A percentile compares a stretch with the other conserved stretches of the same genome.
Evolutionary conservation across 2,329 filamentous ascomycete species (phyloP).

Genomic region (Aspergillus caelatus): DNA sequence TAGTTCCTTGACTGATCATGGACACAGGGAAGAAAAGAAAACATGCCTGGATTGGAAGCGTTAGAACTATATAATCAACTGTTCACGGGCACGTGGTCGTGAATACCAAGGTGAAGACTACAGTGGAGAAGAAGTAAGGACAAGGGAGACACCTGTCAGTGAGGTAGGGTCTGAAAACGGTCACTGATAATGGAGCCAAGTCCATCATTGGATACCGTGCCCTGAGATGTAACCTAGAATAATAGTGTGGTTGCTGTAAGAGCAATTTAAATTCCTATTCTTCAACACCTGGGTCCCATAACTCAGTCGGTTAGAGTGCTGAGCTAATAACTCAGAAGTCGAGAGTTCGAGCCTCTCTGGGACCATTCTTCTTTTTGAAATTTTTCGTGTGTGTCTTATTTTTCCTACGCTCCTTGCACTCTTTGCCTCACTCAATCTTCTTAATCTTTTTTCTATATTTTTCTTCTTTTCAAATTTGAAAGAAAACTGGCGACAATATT

Average conservation of each 20-base stretch:
- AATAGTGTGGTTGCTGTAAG: accelerated
- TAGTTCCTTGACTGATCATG: not conserved
- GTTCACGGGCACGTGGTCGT: not conserved
- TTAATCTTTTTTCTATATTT: not conserved
- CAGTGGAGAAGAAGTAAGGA: not conserved
- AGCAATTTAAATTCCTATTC: too few species aligned
- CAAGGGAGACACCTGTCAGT: not conserved
- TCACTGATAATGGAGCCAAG: not conserved
- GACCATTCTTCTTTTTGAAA: not conserved
- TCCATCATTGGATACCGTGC: not conserved
- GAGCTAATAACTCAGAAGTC: constrained; percentile 6
- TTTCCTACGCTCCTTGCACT: too few species aligned
- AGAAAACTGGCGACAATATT: not conserved
- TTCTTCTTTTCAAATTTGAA: not conserved
- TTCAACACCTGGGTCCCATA: constrained; percentile 2
- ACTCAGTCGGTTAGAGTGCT: constrained; percentile 5
- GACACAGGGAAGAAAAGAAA: not conserved
- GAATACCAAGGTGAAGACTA: not conserved
- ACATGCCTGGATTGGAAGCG: not conserved
- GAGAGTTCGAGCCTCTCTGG: constrained; percentile 4
- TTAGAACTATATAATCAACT: not conserved
- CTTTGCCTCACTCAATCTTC: too few species aligned
- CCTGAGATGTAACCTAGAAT: not conserved
- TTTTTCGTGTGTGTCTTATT: too few species aligned
- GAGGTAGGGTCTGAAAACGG: not conserved